Evolutionary conservation across 345 rosid species (phyloP).

Genomic region (Dimocarpus longan): DNA sequence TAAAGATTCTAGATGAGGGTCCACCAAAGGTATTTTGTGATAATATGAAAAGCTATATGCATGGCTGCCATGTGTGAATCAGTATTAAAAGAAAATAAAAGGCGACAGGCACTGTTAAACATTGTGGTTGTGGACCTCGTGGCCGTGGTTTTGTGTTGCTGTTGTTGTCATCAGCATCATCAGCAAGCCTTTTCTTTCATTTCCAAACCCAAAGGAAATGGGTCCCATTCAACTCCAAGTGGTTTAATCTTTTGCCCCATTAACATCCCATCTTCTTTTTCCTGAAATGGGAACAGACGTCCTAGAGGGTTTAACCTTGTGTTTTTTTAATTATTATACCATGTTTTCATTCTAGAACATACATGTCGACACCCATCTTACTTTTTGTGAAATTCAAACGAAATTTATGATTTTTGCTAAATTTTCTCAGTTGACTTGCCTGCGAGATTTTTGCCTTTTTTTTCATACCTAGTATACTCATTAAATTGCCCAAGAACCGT

Average conservation of each 20-base stretch:
- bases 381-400: too few species aligned
- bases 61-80: constrained; percentile 29
- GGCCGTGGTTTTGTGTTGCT: constrained; percentile 15
- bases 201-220: constrained; percentile 37
- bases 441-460: too few species aligned
- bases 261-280: constrained; percentile 5
- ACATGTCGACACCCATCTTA: too few species aligned
- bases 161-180: constrained; percentile 9
- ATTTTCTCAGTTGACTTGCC: too few species aligned
- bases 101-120: not conserved
- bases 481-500: too few species aligned
- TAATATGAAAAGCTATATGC: constrained; percentile 16
- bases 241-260: not conserved
- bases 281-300: not conserved
- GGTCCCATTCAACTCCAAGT: constrained; percentile 1
- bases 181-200: constrained; percentile 17
- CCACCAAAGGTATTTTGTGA: not conserved
- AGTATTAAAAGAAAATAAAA: not conserved
- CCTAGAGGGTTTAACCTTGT: not conserved
- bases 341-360: too few species aligned
- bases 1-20: constrained; percentile 26
- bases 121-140: not conserved
- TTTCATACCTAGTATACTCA: too few species aligned
- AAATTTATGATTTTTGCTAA: too few species aligned
- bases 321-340: too few species aligned